phyloP scores from a whole-genome alignment of 108 stramenopile genomes.

The Mediolabrus comicus region DNA sequence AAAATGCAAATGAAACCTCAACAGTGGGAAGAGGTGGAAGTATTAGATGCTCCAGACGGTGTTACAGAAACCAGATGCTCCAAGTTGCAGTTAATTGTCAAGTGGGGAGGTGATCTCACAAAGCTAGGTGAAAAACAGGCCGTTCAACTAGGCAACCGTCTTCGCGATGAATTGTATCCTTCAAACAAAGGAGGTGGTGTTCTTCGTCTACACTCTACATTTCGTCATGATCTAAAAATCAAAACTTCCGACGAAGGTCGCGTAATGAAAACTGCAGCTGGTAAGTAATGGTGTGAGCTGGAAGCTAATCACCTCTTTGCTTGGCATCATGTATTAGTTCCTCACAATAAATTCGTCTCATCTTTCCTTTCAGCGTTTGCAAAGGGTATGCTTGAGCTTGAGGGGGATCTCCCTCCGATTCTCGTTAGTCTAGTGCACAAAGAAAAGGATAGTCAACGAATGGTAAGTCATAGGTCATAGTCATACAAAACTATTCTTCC shows the following conservation, averaged over 20 bases:
- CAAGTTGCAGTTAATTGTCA: conserved; percentile 91
- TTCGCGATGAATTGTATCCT: conserved; percentile 92
- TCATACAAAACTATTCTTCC: too few species aligned
- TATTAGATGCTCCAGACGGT: conserved; percentile 50
- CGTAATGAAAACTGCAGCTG: conserved; percentile 99
- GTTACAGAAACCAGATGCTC: conserved; percentile 44
- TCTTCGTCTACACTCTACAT: conserved; percentile 96
- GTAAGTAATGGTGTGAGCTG: too few species aligned
- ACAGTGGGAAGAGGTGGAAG: conserved; percentile 65
- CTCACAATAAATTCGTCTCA: too few species aligned
- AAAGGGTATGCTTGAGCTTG: conserved; percentile 95
- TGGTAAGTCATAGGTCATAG: conserved; percentile 8
- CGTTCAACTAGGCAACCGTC: conserved; percentile 84
- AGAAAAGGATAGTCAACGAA: conserved; percentile 66
- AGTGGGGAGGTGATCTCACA: conserved; percentile 99
- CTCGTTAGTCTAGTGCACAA: conserved; percentile 96
- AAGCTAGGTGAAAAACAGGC: conserved; percentile 93
- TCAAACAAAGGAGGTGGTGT: conserved; percentile 75
- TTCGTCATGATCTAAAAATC: conserved; percentile 98
- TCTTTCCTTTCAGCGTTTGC: conserved; percentile 34
- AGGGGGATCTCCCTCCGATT: conserved; percentile 98
- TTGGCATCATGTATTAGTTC: too few species aligned
- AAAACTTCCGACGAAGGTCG: conserved; percentile 97
- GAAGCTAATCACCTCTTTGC: too few species aligned
- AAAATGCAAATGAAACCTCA: conserved; percentile 97